Evolutionary conservation across 2,329 filamentous ascomycete genomes (phyloP).

Genomic region (Colletotrichum sidae): DNA sequence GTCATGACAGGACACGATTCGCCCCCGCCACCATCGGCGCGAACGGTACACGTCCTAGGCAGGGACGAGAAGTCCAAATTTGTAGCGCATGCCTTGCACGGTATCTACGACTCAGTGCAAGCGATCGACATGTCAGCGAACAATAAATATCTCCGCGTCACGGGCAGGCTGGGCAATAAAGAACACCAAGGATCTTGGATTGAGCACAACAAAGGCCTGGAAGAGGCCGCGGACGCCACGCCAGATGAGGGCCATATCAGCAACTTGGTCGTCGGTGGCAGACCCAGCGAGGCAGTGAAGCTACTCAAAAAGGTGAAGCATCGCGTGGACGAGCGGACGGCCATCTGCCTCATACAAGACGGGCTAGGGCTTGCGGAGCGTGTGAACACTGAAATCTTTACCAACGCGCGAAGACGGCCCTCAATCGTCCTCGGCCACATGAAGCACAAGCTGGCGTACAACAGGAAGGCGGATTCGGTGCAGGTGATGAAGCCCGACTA

Average conservation of each 20-base stretch:
- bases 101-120: slow-evolving; percentile 55
- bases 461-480: slow-evolving; percentile 53
- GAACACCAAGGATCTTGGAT: slow-evolving; percentile 39
- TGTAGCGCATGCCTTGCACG: slow-evolving; percentile 54
- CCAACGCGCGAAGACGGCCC: slow-evolving; percentile 72
- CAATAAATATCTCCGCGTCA: slow-evolving; percentile 31
- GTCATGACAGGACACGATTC: slow-evolving; percentile 46
- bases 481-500: slow-evolving; percentile 48
- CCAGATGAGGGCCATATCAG: slow-evolving; percentile 68
- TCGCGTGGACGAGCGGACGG: slow-evolving; percentile 75
- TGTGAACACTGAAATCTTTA: slow-evolving; percentile 78
- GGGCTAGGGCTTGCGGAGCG: slow-evolving; percentile 87
- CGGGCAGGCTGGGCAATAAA: slow-evolving; percentile 42
- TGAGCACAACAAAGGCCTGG: slow-evolving; percentile 10
- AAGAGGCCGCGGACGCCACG: slow-evolving; percentile 2
- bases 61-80: slow-evolving; percentile 54
- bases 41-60: slow-evolving; percentile 55
- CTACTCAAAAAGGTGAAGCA: slow-evolving; percentile 72
- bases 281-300: slow-evolving; percentile 63
- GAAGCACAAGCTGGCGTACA: slow-evolving; percentile 58
- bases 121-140: slow-evolving; percentile 40
- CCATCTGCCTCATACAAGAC: slow-evolving; percentile 82
- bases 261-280: slow-evolving; percentile 76
- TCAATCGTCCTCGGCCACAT: slow-evolving; percentile 79
- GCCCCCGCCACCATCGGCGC: slow-evolving; percentile 46